Base-by-base conservation (phyloP, 1,139 yeast genomes). In the Nakaseomyces kungkrabaensis region DNA sequence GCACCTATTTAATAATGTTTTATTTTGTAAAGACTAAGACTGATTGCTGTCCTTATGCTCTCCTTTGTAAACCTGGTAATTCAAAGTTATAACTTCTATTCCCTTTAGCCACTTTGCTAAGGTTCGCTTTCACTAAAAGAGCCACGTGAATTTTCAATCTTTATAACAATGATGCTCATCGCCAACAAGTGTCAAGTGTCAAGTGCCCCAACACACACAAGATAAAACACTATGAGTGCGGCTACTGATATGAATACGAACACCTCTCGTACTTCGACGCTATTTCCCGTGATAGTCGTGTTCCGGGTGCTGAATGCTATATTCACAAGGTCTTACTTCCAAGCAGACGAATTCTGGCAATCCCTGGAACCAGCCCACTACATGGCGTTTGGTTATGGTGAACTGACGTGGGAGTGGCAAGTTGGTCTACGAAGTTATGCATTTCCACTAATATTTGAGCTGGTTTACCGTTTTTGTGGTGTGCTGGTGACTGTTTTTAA, bases 291-390 rank as follows among this genome's bases (percentile, higher is more conserved):
- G 22, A 44, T 55, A 9, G 33, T 76, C 8, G 52, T 67, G 22
- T 61, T 76, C 17, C 68, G 97, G 41, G 55, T 84, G 4, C 37
- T 79, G 59, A 89, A 89, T 66, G 77, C 95, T 0, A 64, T 86
- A 27, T 65, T 80, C 0, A 76, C 79, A 5, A 66, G 66, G 51
- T 88, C 97, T 0, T 94, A 81, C 63, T 92, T 92, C 69, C 99
- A 94, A 66, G 94, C 98, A 0, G 99, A 94, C 66, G 99, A 94
- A 66, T 94, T 75, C 69, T 94, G 84, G 79, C 98, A 94, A 67
- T 74, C 92, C 0, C 70, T 94, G 44, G 98, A 94, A 62, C 96
- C 97, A 0, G 98, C 98, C 0, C 96, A 90, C 66, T 54, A 63
- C 9, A 69, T 74, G 29, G 83, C 82, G 0, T 89, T 75, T 65